Evolutionary conservation across 495 filamentous ascomycete genomes (phyloP).

Genomic region (Pyrenopolyporus hunteri): DNA sequence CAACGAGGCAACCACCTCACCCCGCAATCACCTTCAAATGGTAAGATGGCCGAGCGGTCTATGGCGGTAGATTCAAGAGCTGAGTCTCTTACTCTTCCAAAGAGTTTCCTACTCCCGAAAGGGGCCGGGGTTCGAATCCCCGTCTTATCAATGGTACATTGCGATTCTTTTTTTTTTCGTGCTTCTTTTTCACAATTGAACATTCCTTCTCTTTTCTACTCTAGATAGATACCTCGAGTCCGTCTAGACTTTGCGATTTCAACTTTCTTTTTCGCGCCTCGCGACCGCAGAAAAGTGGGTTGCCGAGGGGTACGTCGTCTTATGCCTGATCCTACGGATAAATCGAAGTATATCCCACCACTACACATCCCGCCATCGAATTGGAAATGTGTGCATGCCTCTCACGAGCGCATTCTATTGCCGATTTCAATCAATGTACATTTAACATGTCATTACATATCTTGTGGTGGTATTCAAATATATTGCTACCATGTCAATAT

Average conservation of each 20-base stretch:
- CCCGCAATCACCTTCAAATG: neutral
- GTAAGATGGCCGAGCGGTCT: slow-evolving; percentile 35
- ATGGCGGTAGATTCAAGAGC: slow-evolving; percentile 34
- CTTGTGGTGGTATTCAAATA: no score
- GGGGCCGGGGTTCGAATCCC: slow-evolving; percentile 30
- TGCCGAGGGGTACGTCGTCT: no score
- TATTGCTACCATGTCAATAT: no score
- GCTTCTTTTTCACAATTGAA: neutral
- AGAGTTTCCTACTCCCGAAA: slow-evolving; percentile 28
- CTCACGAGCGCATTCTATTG: no score
- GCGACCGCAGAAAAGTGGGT: neutral
- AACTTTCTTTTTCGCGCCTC: neutral
- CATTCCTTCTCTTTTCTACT: neutral
- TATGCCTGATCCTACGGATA: no score
- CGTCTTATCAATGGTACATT: slow-evolving; percentile 21
- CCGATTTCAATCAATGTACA: no score
- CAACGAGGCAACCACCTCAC: neutral
- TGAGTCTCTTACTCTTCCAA: slow-evolving; percentile 12
- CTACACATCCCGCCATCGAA: no score
- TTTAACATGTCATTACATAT: no score
- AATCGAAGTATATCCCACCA: no score
- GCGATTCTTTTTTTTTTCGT: slow-evolving; percentile 2
- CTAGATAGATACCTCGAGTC: no score
- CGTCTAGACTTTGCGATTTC: no score
- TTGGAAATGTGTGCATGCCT: no score